Conservation (phyloP, 805 yeast species). For the Millerozyma miso region DNA sequence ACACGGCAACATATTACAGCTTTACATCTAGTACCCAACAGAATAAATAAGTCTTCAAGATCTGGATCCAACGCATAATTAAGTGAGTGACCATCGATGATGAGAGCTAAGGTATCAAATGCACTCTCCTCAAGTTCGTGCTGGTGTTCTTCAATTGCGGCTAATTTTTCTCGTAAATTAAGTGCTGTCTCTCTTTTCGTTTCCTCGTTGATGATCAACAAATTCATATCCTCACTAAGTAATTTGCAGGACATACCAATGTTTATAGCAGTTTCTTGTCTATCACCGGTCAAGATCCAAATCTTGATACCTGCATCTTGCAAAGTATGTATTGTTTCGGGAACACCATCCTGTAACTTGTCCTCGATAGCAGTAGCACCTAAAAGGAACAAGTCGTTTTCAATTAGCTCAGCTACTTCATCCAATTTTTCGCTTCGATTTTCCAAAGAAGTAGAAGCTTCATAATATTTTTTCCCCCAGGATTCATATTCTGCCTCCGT, state of each 20-base stretch:
- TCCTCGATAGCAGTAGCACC: conserved; percentile 99
- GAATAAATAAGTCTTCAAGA: conserved; percentile 71
- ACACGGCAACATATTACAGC: conserved; percentile 98
- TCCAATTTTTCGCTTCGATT: conserved; percentile 75
- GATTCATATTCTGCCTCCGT: conserved; percentile 69
- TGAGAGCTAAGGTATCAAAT: conserved; percentile 66
- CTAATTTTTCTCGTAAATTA: conserved; percentile 70
- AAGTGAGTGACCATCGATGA: conserved; percentile 92
- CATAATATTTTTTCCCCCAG: conserved; percentile 66
- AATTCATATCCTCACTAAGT: conserved; percentile 91
- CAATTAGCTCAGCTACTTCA: conserved; percentile 85
- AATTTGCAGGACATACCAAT: conserved; percentile 98
- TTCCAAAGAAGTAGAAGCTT: conserved; percentile 78
- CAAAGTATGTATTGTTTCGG: conserved; percentile 91
- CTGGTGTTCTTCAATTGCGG: conserved; percentile 66
- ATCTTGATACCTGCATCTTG: conserved; percentile 96
- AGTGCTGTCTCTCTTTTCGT: conserved; percentile 68
- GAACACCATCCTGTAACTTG: conserved; percentile 96
- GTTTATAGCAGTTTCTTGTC: conserved; percentile 97
- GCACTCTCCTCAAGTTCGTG: conserved; percentile 58
- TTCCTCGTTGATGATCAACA: conserved; percentile 85
- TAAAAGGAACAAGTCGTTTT: conserved; percentile 67
- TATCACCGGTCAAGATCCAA: conserved; percentile 97
- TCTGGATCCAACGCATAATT: conserved; percentile 80
- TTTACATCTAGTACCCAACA: conserved; percentile 80